Evolutionary conservation across 2,329 filamentous ascomycete species (phyloP).

Genomic region (Madurella fahalii): DNA sequence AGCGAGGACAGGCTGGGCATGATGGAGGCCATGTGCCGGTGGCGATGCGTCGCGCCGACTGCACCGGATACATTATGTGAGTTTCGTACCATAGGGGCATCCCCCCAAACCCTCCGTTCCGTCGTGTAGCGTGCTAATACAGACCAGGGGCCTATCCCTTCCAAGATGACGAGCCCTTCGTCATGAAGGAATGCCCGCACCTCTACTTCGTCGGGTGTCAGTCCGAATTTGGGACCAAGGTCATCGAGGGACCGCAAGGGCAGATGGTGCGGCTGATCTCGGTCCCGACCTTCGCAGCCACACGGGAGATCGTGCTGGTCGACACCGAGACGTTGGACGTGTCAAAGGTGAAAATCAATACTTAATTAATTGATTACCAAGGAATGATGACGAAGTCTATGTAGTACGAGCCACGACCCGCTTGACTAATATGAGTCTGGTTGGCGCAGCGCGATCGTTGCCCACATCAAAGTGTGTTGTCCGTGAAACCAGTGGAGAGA

Average conservation of each 20-base stretch:
- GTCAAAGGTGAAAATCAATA: slow-evolving; percentile 58
- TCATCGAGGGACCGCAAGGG: slow-evolving; percentile 62
- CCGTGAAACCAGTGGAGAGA: background rate
- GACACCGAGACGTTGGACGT: slow-evolving; percentile 83
- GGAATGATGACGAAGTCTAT: background rate
- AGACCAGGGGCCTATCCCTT: slow-evolving; percentile 88
- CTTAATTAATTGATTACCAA: slow-evolving; percentile 4
- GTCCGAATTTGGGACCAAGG: slow-evolving; percentile 67
- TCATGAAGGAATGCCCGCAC: slow-evolving; percentile 80
- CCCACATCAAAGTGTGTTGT: background rate
- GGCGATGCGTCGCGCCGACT: slow-evolving; percentile 87
- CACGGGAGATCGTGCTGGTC: slow-evolving; percentile 74
- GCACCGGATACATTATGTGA: slow-evolving; percentile 92
- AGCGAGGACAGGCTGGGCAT: slow-evolving; percentile 74
- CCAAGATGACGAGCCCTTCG: slow-evolving; percentile 87
- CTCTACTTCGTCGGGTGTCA: slow-evolving; percentile 88
- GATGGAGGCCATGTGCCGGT: slow-evolving; percentile 92
- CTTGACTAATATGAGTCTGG: background rate
- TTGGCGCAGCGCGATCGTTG: background rate
- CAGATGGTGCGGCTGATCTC: slow-evolving; percentile 75
- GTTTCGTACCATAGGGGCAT: slow-evolving; percentile 31
- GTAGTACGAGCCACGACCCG: slow-evolving; percentile 1
- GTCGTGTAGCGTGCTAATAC: slow-evolving; percentile 8
- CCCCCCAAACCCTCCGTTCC: no score
- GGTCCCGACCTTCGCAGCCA: slow-evolving; percentile 75